These are phyloP conservation scores for Lipomyces orientalis DNA, from an alignment of 805 yeast genomes.

Conservation along the genomic window DNA sequence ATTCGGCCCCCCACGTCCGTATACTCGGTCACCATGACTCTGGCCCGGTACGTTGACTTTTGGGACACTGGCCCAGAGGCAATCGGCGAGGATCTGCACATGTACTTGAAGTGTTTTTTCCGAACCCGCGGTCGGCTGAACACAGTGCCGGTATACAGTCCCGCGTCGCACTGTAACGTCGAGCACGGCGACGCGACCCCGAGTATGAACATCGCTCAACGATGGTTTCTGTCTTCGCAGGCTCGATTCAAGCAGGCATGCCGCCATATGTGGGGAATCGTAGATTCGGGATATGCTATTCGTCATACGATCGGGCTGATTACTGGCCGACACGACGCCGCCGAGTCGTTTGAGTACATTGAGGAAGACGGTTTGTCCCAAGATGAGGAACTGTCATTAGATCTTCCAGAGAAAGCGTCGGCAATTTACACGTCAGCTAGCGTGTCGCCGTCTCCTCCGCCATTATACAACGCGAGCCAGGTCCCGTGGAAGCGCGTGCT, in stretches of 20 bases:
- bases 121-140: slow-evolving; percentile 28
- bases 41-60: slow-evolving; percentile 35
- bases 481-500: slow-evolving; percentile 23
- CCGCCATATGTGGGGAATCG: slow-evolving; percentile 39
- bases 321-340: neutral
- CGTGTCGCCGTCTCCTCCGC: neutral
- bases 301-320: slow-evolving; percentile 17
- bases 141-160: slow-evolving; percentile 33
- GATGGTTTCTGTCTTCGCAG: slow-evolving; percentile 24
- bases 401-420: neutral
- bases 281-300: slow-evolving; percentile 37
- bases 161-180: slow-evolving; percentile 39
- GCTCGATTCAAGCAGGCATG: slow-evolving; percentile 38
- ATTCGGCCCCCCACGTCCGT: slow-evolving; percentile 36
- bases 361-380: neutral
- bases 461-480: neutral
- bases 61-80: slow-evolving; percentile 39
- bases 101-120: slow-evolving; percentile 36
- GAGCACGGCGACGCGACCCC: slow-evolving; percentile 19
- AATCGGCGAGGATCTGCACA: slow-evolving; percentile 40
- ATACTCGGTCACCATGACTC: slow-evolving; percentile 34
- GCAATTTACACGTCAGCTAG: neutral
- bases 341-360: neutral
- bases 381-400: slow-evolving; percentile 5
- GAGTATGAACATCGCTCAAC: neutral